Percentiles rank a stretch among this genome's conserved stretches.
phyloP scores from a whole-genome alignment of 176 grass and related monocot genomes.

The Avena sativa region DNA sequence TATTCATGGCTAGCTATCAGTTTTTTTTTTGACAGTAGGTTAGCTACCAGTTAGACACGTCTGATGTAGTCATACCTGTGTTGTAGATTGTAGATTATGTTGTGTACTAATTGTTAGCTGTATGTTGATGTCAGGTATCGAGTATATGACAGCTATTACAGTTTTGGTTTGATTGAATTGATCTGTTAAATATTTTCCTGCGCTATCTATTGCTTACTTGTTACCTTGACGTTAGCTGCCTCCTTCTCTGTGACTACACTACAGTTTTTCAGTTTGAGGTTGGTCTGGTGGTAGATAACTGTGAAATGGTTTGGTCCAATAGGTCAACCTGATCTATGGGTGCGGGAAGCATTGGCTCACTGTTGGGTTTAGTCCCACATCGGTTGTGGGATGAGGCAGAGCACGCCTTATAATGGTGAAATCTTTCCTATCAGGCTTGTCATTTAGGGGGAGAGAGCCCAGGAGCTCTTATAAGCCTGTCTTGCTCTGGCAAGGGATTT shows the following conservation, averaged over 20 bases:
- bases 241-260: neutral
- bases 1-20: neutral
- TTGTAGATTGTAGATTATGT: conserved; percentile 8
- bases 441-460: neutral
- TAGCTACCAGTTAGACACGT: neutral
- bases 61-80: neutral
- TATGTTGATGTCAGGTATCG: neutral
- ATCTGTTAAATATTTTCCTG: conserved; percentile 5
- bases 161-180: neutral
- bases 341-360: neutral
- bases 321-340: neutral
- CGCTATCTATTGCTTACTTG: neutral
- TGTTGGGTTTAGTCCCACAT: neutral
- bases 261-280: conserved; percentile 4
- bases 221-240: neutral
- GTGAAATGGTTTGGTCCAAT: neutral
- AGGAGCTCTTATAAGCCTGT: neutral
- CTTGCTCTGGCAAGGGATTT: neutral
- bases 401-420: neutral
- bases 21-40: no score
- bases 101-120: neutral
- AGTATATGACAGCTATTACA: neutral
- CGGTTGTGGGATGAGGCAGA: neutral
- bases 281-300: neutral
- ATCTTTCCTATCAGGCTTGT: neutral